Evolutionary conservation across 768 basidiomycete genomes (phyloP), one percentile per base, ranked within the genome.

Genomic region (Calocybe gangraenosa): DNA sequence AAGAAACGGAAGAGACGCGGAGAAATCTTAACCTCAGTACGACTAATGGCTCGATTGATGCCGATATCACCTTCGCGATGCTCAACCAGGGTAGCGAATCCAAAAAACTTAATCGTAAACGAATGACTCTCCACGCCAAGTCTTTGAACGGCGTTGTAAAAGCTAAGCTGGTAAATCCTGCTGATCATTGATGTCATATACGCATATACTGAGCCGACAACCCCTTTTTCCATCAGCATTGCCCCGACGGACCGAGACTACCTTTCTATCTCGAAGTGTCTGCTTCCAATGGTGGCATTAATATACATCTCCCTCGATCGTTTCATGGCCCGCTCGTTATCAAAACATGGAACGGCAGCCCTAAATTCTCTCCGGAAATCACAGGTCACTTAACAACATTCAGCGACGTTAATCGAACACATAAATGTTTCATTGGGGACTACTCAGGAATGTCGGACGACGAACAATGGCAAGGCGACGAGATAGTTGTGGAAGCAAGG

Each of bases 341-440:
- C 28, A 61, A 50, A 20, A 59, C 59, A 7, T 40, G 15, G 7
- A 60, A 69, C 42, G 66, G 65, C 15, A 46, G 37, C 20, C 44
- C 53, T 14, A 57, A 51, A 14, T 59, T 68, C 40, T 71, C 71
- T 2, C 50, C 60, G 2, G 56, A 55, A 21, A 42, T 67, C 7
- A 43, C 55, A 25, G 43, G 44, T 7, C 48, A 58, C 18, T 36
- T 65, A 20, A 62, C 58, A 3, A 55, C 53, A 2, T 64, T 72
- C 46, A 65, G 65, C 18, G 66, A 67, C 19, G 48, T 64, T 1
- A 46, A 65, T 7, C 46, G 52, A 13, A 58, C 55, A 10, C 58
- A 58, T 23, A 58, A 57, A 19, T 65, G 63, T 42, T 72, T 71
- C 44, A 50, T 75, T 22, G 73, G 73, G 0, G 63, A 67, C 30